These are phyloP conservation scores for Pleurotus djamor DNA, from an alignment of 768 basidiomycete genomes.

Conservation along the genomic window DNA sequence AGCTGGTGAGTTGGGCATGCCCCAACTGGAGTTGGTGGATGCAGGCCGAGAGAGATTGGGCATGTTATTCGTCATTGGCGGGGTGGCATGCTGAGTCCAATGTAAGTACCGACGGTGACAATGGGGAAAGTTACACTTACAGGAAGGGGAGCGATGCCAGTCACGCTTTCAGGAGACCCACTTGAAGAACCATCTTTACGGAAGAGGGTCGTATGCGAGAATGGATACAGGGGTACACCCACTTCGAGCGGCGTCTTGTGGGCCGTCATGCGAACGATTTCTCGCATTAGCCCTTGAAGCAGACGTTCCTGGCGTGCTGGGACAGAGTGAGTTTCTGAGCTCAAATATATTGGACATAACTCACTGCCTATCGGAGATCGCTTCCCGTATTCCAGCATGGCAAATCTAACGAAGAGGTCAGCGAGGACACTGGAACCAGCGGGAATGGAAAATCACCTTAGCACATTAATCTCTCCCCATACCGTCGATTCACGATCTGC, in stretches of 20 bases:
- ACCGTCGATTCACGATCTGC: constrained; percentile 68
- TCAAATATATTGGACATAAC: constrained; percentile 16
- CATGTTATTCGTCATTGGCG: not conserved
- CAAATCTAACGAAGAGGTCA: constrained; percentile 46
- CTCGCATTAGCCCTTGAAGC: constrained; percentile 80
- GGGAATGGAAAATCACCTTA: constrained; percentile 48
- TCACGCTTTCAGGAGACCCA: constrained; percentile 24
- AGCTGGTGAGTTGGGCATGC: not conserved
- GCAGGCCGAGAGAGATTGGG: constrained; percentile 2
- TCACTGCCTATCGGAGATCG: constrained; percentile 82
- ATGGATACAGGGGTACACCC: constrained; percentile 78
- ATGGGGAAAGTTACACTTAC: constrained; percentile 19
- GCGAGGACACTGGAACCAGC: not conserved
- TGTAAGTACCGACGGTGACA: constrained; percentile 25
- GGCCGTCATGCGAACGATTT: constrained; percentile 79
- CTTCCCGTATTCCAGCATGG: constrained; percentile 79
- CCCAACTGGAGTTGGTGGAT: constrained; percentile 4
- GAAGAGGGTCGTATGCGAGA: constrained; percentile 69
- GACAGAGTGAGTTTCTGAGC: not conserved
- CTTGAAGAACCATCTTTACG: constrained; percentile 40
- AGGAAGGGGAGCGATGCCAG: constrained; percentile 32
- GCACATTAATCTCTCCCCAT: constrained; percentile 86
- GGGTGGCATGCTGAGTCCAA: constrained; percentile 1
- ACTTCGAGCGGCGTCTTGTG: constrained; percentile 81
- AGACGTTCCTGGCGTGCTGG: constrained; percentile 81